phyloP scores from a whole-genome alignment of 345 rosid species.

The Cardamine occulta region DNA sequence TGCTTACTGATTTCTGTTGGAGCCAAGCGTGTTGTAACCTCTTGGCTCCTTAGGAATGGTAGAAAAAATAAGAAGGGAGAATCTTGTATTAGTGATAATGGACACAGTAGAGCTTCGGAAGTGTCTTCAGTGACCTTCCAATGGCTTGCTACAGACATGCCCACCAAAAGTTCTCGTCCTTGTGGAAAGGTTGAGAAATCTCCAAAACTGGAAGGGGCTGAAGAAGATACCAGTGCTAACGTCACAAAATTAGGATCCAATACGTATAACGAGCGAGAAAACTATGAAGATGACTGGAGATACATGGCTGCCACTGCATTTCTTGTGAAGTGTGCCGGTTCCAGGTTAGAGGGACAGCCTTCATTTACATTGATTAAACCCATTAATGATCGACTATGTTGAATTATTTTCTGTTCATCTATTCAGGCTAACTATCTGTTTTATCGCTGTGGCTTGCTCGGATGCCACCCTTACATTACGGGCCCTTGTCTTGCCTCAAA shows the following conservation, averaged over 20 bases:
- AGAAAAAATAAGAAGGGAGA: constrained; percentile 41
- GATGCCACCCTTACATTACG: constrained; percentile 87
- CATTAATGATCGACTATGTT: constrained; percentile 12
- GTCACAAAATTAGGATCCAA: constrained; percentile 36
- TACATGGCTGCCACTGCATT: constrained; percentile 91
- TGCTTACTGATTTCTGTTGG: constrained; percentile 85
- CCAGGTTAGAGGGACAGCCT: constrained; percentile 57
- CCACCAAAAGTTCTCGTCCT: constrained; percentile 57
- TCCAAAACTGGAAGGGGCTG: constrained; percentile 34
- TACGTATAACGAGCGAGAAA: constrained; percentile 45
- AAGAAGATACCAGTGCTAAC: constrained; percentile 35
- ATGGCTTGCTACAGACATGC: constrained; percentile 98
- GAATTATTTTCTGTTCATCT: background rate
- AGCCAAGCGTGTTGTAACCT: constrained; percentile 86
- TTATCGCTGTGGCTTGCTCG: constrained; percentile 82
- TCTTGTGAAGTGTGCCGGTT: constrained; percentile 73
- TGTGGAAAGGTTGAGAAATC: constrained; percentile 44
- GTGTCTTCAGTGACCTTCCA: constrained; percentile 75
- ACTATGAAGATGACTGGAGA: constrained; percentile 91
- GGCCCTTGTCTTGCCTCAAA: constrained; percentile 80
- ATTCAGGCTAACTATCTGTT: constrained; percentile 83
- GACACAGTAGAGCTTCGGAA: constrained; percentile 29
- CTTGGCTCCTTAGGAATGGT: constrained; percentile 74
- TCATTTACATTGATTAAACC: constrained; percentile 6
- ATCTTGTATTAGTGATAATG: constrained; percentile 38